Percentiles rank a stretch among this genome's conserved stretches.
Evolutionary conservation across 2,329 filamentous ascomycete genomes (phyloP).

Genomic region (Zymoseptoria tritici): DNA sequence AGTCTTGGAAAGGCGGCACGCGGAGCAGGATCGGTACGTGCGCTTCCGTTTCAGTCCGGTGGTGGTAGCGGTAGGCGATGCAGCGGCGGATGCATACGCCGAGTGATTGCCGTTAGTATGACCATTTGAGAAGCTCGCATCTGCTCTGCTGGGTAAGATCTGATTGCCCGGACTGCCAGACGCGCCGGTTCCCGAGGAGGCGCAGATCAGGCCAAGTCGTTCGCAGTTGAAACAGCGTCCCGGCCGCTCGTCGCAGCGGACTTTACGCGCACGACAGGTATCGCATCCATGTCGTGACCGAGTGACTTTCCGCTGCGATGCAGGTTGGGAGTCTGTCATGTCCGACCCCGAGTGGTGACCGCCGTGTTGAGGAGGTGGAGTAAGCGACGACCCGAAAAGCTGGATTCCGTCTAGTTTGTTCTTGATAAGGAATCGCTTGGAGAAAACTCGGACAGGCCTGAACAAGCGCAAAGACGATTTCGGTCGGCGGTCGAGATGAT

Average conservation of each 20-base stretch:
- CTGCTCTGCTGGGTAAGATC: background rate
- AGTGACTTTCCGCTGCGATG: conserved; percentile 3
- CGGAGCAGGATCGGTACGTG: conserved; percentile 17
- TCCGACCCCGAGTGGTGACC: no score
- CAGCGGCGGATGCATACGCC: background rate
- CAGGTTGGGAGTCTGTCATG: background rate
- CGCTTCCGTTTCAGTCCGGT: conserved; percentile 17
- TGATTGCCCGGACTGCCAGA: background rate
- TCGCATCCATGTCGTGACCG: conserved; percentile 16
- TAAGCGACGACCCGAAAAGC: background rate
- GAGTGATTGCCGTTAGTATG: background rate
- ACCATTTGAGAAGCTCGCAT: background rate
- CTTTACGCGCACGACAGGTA: conserved; percentile 19
- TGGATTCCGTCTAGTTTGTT: background rate
- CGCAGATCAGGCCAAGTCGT: conserved; percentile 16
- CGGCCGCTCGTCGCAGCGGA: conserved; percentile 15
- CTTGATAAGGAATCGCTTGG: background rate
- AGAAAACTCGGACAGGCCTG: no score
- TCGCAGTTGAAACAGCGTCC: conserved; percentile 18
- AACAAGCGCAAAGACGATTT: background rate
- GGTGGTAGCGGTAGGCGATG: conserved; percentile 1
- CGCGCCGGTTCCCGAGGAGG: conserved; percentile 3
- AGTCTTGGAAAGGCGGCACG: conserved; percentile 18
- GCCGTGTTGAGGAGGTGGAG: background rate
- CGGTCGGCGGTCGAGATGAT: background rate